Evolutionary conservation across 2,329 filamentous ascomycete species (phyloP), one percentile per base, ranked within the genome.

Genomic region (Cytospora piceicola): DNA sequence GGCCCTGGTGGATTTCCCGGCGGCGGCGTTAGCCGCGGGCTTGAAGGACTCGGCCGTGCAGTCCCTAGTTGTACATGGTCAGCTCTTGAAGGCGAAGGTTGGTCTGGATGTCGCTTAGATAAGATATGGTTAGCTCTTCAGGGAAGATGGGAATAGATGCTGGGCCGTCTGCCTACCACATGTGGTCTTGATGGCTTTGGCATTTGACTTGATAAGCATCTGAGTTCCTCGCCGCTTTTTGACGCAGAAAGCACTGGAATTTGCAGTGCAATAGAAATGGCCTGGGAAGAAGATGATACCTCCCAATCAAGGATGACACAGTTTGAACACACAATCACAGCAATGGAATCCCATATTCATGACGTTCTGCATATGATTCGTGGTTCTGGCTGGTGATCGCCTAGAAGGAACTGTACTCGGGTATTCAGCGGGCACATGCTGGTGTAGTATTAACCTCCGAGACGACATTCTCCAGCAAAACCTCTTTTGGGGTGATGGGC

Each of bases 1-100:
- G 60, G 91, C 91, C 0, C 79, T 94, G 30, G 77, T 95, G n/a
- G 89, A 92, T 15, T 89, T 95, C 58, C 93, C 92, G 0, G 79
- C 78, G 30, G 82, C 79, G 64, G 82, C 82, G 0, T 76, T 79
- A 2, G 75, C 78, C 24, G 63, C 66, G 9, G 66, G 66, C 0
- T 27, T 61, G 36, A 80, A 81, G 61, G 82, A 81, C 1, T 76
- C 80, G 1, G 84, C 82, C 1, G 83, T 83, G 2, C 79, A 79
- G 49, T 83, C 83, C 6, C 73, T 89, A 54, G 75, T 79, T 63
- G 84, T 87, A 0, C 72, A 88, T 54, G 85, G 81, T 2, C 81
- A 85, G 66, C 76, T 85, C 15, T 75, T 88, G n/a, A 79, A 79
- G 67, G 76, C 76, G 49, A 81, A 85, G 67, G 77, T 78, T 8